Base-by-base conservation (phyloP, 2,329 filamentous ascomycete species). In the Rosellinia necatrix region DNA sequence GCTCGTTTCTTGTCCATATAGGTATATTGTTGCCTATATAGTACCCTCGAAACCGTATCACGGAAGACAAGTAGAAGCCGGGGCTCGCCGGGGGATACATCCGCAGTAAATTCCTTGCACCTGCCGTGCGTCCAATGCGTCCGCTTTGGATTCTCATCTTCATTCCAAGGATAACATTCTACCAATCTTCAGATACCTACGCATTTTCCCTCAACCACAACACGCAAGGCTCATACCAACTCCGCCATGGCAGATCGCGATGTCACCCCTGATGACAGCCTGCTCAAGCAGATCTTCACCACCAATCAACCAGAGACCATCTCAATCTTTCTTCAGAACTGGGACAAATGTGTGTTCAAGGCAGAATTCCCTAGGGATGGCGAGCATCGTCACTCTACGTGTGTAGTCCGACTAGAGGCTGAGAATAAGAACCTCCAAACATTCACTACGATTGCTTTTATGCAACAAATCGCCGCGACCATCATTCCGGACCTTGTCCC, bases 271-370 rank as follows among this genome's bases (percentile, higher is more conserved):
- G 54, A 57, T 37, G 54, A 53, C 12, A 52, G 34, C 29, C 35
- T 57, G 13, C 54, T 57, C 35, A 43, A 51, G 49, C 54, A 43
- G 24, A 53, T 57, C 19, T 57, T 57, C 27, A 22, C 17, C 49
- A 43, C 22, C 37, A 42, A 57, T 30, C 21, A 43, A 24, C 54
- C 54, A 19, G 27, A 38, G 12, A 35, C 35, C 17, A 42, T 53
- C 17, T 57, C 54, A 22, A 43, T 57, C 21, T 34, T 48, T 43
- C 48, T 48, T 17, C 54, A 57, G 42, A 25, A 53, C 49, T 38
- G 48, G 42, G 49, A 57, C 42, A 57, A 57, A 30, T 57, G 54
- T 22, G 43, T 57, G 8, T 57, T 53, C 48, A 52, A 41, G 25
- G 54, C 54, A 43, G 27, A 25, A 19, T 53, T 48, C 32, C 30